phyloP scores from a whole-genome alignment of 2,329 filamentous ascomycete genomes.

The Tolypocladium album region DNA sequence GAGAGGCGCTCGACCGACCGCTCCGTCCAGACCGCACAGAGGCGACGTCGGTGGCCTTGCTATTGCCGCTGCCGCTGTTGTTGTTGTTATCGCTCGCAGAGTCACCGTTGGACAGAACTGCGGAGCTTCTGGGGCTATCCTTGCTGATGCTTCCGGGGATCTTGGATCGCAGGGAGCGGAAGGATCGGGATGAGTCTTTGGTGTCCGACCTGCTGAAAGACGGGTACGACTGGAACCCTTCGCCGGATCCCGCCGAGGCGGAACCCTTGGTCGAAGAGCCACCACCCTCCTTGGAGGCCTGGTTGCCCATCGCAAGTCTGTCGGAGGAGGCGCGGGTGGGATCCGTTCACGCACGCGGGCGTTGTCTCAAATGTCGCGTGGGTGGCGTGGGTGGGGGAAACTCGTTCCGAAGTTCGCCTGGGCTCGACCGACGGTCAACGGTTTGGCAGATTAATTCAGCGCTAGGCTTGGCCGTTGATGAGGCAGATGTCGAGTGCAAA shows the following conservation, averaged over 20 bases:
- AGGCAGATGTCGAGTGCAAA: neutral
- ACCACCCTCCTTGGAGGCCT: conserved; percentile 53
- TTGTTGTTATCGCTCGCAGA: conserved; percentile 38
- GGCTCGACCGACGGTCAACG: neutral
- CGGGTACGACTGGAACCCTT: conserved; percentile 68
- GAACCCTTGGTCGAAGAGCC: conserved; percentile 39
- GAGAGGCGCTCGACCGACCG: conserved; percentile 37
- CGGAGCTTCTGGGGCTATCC: conserved; percentile 75
- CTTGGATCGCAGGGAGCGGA: conserved; percentile 78
- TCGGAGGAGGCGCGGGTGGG: neutral
- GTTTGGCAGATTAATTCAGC: neutral
- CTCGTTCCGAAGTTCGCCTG: neutral
- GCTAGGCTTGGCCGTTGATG: neutral
- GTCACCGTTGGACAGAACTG: conserved; percentile 53
- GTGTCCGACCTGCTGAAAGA: conserved; percentile 90
- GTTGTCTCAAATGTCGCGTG: conserved; percentile 18
- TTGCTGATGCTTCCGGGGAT: conserved; percentile 65
- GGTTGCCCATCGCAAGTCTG: conserved; percentile 56
- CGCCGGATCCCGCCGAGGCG: conserved; percentile 29
- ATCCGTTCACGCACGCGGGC: neutral
- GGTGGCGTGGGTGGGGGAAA: conserved; percentile 8
- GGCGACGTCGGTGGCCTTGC: conserved; percentile 52
- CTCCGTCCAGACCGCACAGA: conserved; percentile 65
- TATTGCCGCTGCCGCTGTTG: neutral
- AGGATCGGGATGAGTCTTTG: conserved; percentile 80